These are phyloP conservation scores for Petunia hybrid DNA, from an alignment of 305 asterid species.

Conservation along the genomic window DNA sequence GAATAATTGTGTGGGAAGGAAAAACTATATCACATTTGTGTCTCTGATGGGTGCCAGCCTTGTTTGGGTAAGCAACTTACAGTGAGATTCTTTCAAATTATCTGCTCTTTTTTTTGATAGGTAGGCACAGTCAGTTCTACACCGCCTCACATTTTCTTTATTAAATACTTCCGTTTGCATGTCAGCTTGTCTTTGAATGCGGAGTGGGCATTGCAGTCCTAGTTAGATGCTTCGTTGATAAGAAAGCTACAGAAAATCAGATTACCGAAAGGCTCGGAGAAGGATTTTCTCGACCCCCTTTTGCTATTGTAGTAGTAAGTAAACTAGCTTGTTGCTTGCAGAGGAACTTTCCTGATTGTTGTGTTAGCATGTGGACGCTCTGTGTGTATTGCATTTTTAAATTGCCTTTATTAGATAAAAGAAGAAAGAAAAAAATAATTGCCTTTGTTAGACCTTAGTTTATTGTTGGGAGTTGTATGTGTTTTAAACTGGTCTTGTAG, in stretches of 20 bases:
- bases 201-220: slow-evolving; percentile 87
- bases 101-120: slow-evolving; percentile 6
- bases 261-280: slow-evolving; percentile 86
- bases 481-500: background rate
- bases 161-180: slow-evolving; percentile 31
- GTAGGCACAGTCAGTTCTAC: slow-evolving; percentile 14
- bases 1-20: slow-evolving; percentile 96
- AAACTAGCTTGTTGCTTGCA: slow-evolving; percentile 21
- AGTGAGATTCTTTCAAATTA: slow-evolving; percentile 32
- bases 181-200: slow-evolving; percentile 90
- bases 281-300: slow-evolving; percentile 95
- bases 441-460: slow-evolving; percentile 7
- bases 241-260: slow-evolving; percentile 75
- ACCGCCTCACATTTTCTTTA: slow-evolving; percentile 12
- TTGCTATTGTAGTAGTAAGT: slow-evolving; percentile 91
- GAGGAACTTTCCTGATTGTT: background rate
- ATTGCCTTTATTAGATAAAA: background rate
- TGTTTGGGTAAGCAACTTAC: slow-evolving; percentile 70
- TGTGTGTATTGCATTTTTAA: slow-evolving; percentile 26
- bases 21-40: slow-evolving; percentile 81
- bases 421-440: no score
- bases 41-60: slow-evolving; percentile 96
- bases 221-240: slow-evolving; percentile 86
- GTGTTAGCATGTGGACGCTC: slow-evolving; percentile 6
- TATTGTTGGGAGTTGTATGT: slow-evolving; percentile 6